Base-by-base conservation (phyloP, 2,329 filamentous ascomycete genomes). In the Aureobasidium leucospermi region DNA sequence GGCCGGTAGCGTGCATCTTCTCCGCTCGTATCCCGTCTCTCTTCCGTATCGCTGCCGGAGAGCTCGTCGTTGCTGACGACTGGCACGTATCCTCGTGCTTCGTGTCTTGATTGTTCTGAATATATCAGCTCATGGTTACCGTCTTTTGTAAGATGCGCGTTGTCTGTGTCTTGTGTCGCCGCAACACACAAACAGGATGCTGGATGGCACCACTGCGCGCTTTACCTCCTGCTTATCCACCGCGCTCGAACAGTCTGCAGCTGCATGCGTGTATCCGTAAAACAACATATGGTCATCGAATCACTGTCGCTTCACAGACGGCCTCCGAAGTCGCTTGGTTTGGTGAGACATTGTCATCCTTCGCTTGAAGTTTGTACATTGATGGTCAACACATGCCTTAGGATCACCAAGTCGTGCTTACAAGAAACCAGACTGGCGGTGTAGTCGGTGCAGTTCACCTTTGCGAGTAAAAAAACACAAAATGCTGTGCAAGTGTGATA, bases 1-100 rank as follows among this genome's bases (percentile, higher is more conserved):
- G 52, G 52, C 41, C 52, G 52, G 52, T 46, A 56, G 41, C 52
- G 36, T 46, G 52, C 52, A 56, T 42, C 51, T 56, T 46, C 52
- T 56, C 52, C 52, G 31, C 41, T 56, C 52, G 3, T 19, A 13
- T 55, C 31, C 39, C 51, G 51, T 55, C 4, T 43, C n/a, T 16
- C 32, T 16, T 41, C 23, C 19, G 32, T 51, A 19, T 39, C 19
- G 47, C 34, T 52, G 48, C 48, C 23, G 3, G 48, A 41, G 36
- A 10, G 19, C 29, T 29, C 41, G 36, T 39, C 41, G 34, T 29
- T 52, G 48, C 36, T 52, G 48, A 39, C 48, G 41, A 41, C 19
- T 28, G 16, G 9, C 15, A 31, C 34, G 39, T 39, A 11, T 29
- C n/a, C 16, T 41, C 23, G 23, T 38, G 47, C 6, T 36, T 19